Evolutionary conservation across 2,329 filamentous ascomycete species (phyloP).

Genomic region (Chalaropsis thielavioides): DNA sequence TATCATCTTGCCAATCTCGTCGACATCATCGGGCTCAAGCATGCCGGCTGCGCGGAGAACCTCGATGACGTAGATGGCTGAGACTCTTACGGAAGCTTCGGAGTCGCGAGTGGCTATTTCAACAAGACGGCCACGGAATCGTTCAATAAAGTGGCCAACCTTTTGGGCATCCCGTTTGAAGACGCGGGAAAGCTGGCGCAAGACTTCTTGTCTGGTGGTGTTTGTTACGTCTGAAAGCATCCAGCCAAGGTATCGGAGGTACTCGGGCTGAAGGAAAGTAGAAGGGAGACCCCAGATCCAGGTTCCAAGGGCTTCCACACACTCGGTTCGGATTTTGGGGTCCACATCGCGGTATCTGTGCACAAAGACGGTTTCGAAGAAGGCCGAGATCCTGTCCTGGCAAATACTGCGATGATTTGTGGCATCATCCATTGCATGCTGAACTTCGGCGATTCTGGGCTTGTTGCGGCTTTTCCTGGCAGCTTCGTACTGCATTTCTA

Average conservation of each 20-base stretch:
- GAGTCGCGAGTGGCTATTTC: constrained; percentile 85
- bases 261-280: constrained; percentile 78
- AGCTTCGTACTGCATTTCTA: constrained; percentile 62
- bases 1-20: constrained; percentile 71
- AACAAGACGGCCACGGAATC: constrained; percentile 72
- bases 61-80: constrained; percentile 69
- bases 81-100: constrained; percentile 65
- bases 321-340: constrained; percentile 74
- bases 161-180: constrained; percentile 72
- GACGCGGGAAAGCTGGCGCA: constrained; percentile 67
- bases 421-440: constrained; percentile 56
- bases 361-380: constrained; percentile 85
- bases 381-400: constrained; percentile 61
- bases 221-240: constrained; percentile 70
- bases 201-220: constrained; percentile 65
- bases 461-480: constrained; percentile 66
- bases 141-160: constrained; percentile 81
- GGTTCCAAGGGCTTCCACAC: constrained; percentile 67
- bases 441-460: constrained; percentile 56
- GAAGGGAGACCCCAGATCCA: constrained; percentile 82
- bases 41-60: constrained; percentile 69
- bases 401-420: constrained; percentile 55
- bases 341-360: constrained; percentile 94
- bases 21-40: constrained; percentile 82
- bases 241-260: constrained; percentile 90